Evolutionary conservation across 2,329 filamentous ascomycete genomes (phyloP), one percentile per base, ranked within the genome.

Genomic region (Malbranchea cinnamomea): DNA sequence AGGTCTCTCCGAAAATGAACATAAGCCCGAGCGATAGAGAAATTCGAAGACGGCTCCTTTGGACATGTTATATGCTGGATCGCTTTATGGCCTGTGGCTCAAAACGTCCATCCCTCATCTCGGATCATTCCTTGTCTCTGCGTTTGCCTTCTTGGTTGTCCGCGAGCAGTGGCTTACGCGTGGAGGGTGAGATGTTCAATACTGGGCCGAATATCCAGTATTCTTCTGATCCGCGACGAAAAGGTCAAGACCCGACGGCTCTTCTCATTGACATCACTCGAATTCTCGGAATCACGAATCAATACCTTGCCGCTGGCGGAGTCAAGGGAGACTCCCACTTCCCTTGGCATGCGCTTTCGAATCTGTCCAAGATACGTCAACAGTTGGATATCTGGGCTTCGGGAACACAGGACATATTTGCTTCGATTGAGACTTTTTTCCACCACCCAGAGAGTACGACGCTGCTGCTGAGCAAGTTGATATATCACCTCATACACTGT

Each of bases 281-380:
- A 19, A 81, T 91, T 26, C 64, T 92, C 5, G 82, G 83, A 19
- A 76, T 77, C 36, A 87, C 82, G 2, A 89, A 85, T 45, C 70
- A 75, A 36, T 92, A 92, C 50, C 65, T 91, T 28, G 80, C 82
- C 6, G 78, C 79, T 2, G 83, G 82, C 5, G 83, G 83, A 19
- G 80, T 89, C 33, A 89, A 87, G 54, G 81, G 81, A 17, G 82
- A 91, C 47, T 84, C 81, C 0, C 82, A 91, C 50, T 91, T 91
- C 40, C 83, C 83, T 6, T 92, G 83, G 83, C 82, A 91, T 48
- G 74, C 80, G 2, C 65, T 85, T 12, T 91, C 83, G 4, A 85
- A 78, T 37, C 62, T 91, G 2, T 89, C 82, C 30, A 84, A 83
- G 47, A 89, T 92, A 39, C 70, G 81, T 17, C 78, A 85, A 39